Percentiles rank a stretch among this genome's conserved stretches.
These are phyloP conservation scores for Pseudogymnoascus sp. DNA, from an alignment of 2,329 filamentous ascomycete species.

Conservation along the genomic window DNA sequence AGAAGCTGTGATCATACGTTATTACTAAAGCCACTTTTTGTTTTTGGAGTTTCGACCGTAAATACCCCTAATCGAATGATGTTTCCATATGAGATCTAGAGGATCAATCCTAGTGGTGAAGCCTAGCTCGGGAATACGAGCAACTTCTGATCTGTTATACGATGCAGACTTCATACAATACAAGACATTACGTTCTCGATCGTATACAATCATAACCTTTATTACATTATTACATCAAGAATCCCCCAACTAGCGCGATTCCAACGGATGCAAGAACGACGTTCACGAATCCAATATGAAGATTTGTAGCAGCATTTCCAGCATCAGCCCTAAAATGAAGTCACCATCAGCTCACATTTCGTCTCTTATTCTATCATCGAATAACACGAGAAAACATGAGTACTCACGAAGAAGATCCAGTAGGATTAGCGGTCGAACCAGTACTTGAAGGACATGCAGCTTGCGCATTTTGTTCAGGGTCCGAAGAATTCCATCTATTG, in stretches of 20 bases:
- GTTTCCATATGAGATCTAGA: too few species aligned
- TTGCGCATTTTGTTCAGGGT: neutral
- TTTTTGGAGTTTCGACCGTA: too few species aligned
- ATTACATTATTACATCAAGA: neutral
- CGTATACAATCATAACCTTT: neutral
- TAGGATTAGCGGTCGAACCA: neutral
- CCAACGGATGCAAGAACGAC: neutral
- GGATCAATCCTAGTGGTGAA: too few species aligned
- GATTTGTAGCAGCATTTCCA: neutral
- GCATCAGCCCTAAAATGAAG: neutral
- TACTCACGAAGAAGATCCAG: neutral
- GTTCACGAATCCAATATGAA: neutral
- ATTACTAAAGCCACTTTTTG: too few species aligned
- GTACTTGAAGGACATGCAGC: neutral
- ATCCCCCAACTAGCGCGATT: neutral
- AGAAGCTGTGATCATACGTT: too few species aligned
- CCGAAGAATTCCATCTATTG: conserved; percentile 13
- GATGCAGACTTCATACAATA: too few species aligned
- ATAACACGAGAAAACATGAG: neutral
- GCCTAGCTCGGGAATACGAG: too few species aligned
- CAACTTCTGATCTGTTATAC: too few species aligned
- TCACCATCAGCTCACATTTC: neutral
- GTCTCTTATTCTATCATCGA: neutral
- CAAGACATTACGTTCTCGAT: too few species aligned
- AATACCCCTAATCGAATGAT: too few species aligned